Base-by-base conservation (phyloP, 495 filamentous ascomycete genomes). In the Penicillium desertorum region DNA sequence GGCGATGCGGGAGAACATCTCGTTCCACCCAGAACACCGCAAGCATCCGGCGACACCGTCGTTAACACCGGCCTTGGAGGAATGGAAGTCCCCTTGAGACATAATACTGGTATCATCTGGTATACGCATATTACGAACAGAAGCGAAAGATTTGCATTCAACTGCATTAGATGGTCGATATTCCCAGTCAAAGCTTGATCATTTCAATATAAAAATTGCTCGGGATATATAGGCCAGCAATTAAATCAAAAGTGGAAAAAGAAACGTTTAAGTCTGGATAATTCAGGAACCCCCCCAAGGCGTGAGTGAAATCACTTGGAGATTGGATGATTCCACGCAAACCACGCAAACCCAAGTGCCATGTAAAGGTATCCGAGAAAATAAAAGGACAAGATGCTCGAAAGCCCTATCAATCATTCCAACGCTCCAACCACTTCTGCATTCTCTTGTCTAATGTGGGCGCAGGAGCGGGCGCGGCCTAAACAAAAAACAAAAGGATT, bases 1-100 rank as follows among this genome's bases (percentile, higher is more conserved):
- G 43, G 93, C 93, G 8, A 76, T 91, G 62, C 80, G 91, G 55
- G 91, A 95, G 71, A 95, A 93, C 63, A 88, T 96, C 39, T 89
- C 90, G 17, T 87, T 91, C 45, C 74, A 70, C 34, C 66, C 60
- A 10, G 69, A 73, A 25, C 68, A 69, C 45, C 43, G 45, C 42
- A 62, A 30, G 45, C 64, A 61, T 25, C 42, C 64, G 0, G 44
- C 48, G 11, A 79, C 73, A 61, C 64, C 77, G 37, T 66, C 71
- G 32, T 70, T 73, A 23, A 80, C 78, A 3, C 78, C 79, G 9
- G 65, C 62, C 12, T 39, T 65, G 30, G 63, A 70, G 19, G 67
- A 59, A 45, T 65, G 65, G 66, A 65, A 56, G 20, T 58, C 52
- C 12, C 51, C 57, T 9, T 49, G 30, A 56, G 23, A 17, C 49